Conservation (phyloP, 345 rosid species). For the Salix arbutifolia region DNA sequence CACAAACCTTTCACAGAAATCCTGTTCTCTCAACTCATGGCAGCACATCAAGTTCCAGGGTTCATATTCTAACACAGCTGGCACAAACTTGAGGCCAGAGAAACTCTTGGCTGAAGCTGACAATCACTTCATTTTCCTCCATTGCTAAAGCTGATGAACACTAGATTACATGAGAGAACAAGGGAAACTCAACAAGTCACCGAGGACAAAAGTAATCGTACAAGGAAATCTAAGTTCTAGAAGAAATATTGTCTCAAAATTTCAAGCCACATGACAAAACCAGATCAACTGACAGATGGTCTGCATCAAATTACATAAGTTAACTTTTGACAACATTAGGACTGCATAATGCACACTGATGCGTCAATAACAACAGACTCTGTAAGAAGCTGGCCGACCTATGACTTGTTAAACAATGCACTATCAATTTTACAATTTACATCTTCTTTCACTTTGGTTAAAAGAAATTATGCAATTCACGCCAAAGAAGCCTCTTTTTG, state of each 20-base stretch:
- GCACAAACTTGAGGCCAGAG: not conserved
- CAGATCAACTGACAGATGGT: constrained; percentile 9
- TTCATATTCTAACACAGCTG: not conserved
- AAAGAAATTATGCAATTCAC: not conserved
- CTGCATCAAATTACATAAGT: not conserved
- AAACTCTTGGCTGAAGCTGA: not conserved
- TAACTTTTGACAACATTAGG: constrained; percentile 4
- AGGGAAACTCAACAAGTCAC: not conserved
- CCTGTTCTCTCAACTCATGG: not conserved
- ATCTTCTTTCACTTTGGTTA: not conserved
- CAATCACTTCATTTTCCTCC: not conserved
- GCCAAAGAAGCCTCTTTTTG: not conserved
- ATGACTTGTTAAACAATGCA: not conserved
- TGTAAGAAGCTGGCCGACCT: not conserved
- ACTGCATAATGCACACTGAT: not conserved
- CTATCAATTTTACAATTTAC: not conserved
- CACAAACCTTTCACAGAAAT: not conserved
- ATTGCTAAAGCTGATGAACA: not conserved
- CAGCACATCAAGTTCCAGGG: not conserved
- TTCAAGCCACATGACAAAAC: constrained; percentile 5
- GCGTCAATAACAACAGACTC: not conserved
- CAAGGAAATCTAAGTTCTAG: not conserved
- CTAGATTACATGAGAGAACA: not conserved
- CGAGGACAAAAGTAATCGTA: not conserved
- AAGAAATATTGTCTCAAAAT: constrained; percentile 6